Percentiles rank a stretch among this genome's conserved stretches.
Evolutionary conservation across 345 rosid genomes (phyloP).

Genomic region (Hibiscus mutabilis): DNA sequence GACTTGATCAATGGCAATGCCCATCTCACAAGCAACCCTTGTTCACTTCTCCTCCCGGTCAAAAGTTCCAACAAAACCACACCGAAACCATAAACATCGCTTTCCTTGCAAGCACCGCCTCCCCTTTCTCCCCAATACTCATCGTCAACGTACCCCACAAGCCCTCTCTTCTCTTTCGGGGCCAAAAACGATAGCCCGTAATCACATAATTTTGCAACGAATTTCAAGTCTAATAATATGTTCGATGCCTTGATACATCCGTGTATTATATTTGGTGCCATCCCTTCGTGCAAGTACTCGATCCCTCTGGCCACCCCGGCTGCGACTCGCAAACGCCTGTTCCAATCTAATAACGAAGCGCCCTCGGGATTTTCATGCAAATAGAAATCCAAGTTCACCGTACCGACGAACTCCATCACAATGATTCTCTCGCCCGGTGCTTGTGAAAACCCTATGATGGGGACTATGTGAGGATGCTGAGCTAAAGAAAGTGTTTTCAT

Average conservation of each 20-base stretch:
- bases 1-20: constrained; percentile 71
- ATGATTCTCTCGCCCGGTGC: constrained; percentile 88
- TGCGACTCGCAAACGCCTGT: constrained; percentile 46
- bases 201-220: constrained; percentile 47
- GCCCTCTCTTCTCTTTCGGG: constrained; percentile 43
- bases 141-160: constrained; percentile 51
- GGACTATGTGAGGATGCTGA: constrained; percentile 55
- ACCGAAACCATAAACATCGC: constrained; percentile 78
- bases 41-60: constrained; percentile 64
- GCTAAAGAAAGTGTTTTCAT: constrained; percentile 58
- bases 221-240: constrained; percentile 42
- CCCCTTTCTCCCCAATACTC: constrained; percentile 38
- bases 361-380: constrained; percentile 45
- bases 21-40: constrained; percentile 69
- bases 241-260: constrained; percentile 67
- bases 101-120: constrained; percentile 47
- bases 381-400: constrained; percentile 39
- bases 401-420: constrained; percentile 45
- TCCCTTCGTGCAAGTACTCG: constrained; percentile 51
- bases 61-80: constrained; percentile 71
- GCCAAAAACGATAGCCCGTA: constrained; percentile 64
- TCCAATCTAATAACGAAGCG: constrained; percentile 56
- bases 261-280: constrained; percentile 51
- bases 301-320: constrained; percentile 71
- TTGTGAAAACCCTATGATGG: constrained; percentile 60